Base-by-base conservation (phyloP, 2,329 filamentous ascomycete genomes). In the Beauveria sp. region DNA sequence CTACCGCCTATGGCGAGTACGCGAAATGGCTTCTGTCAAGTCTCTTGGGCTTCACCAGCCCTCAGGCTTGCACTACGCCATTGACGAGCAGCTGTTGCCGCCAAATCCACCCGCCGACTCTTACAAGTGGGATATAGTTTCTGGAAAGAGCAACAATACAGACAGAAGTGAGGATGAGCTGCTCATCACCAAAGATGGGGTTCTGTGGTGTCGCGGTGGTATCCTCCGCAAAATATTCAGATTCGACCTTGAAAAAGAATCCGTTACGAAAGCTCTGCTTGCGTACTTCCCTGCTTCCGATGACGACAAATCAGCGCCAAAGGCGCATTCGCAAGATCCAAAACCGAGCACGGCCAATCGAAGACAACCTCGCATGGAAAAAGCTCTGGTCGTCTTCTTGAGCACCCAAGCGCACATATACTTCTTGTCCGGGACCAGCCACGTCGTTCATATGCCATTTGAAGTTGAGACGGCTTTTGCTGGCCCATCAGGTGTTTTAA, bases 351-450 rank as follows among this genome's bases (percentile, higher is more conserved):
- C 64, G 14, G 7, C 63, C 8, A 59, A 65, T 3, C 43, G 59
- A 12, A 62, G 65, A 10, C 64, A 65, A 16, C 66, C 65, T 12
- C 61, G 65, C 0, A 72, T 84, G 26, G 82, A 83, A 47, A 82
- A 87, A 69, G 92, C 93, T 5, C 77, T 99, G 63, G 91, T 97
- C 8, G 89, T 99, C 55, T 89, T 97, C 66, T 84, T 99, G 66
- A 92, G 90, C 74, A 92, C 91, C 0, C 93, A 97, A 70, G 92
- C 91, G 24, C 93, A 97, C 71, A 85, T 99, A 65, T 96, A 92
- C 78, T 97, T 96, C 71, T 82, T 97, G 43, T 85, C 89, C 2
- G 93, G 93, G 22, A 87, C 91, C 40, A 94, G 85, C 70, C 90
- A 99, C 80, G 85, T 96, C 62, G 82, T 97, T 53, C 91, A 96